phyloP scores from a whole-genome alignment of 345 rosid genomes.

The Acer saccharum region DNA sequence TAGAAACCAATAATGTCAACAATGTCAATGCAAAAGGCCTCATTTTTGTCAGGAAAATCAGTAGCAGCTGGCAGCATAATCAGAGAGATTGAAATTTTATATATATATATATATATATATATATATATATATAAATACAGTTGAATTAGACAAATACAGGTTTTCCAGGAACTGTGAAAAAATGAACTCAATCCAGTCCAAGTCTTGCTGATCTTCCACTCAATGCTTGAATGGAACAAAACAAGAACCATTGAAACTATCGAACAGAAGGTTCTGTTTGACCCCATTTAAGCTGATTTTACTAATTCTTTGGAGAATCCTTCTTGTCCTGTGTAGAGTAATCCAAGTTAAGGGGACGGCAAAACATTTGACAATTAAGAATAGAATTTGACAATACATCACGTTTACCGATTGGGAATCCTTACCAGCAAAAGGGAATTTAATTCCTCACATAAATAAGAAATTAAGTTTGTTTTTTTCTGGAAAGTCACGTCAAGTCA shows the following conservation, averaged over 20 bases:
- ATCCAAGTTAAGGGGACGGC: not conserved
- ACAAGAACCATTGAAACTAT: slow-evolving; percentile 31
- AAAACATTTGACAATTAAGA: not conserved
- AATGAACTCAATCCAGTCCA: not conserved
- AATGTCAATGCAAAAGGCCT: slow-evolving; percentile 14
- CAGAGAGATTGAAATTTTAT: not conserved
- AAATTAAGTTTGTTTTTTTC: too few species aligned
- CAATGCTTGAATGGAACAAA: not conserved
- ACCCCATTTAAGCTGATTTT: not conserved
- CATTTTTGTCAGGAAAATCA: slow-evolving; percentile 19
- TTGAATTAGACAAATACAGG: slow-evolving; percentile 12
- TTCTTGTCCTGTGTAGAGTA: not conserved
- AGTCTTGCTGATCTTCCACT: not conserved
- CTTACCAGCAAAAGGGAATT: too few species aligned
- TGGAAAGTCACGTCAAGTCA: too few species aligned
- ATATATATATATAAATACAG: not conserved
- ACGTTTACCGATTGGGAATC: too few species aligned
- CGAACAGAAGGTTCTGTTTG: slow-evolving; percentile 13
- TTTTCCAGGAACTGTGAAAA: not conserved
- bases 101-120: too few species aligned
- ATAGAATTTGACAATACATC: not conserved
- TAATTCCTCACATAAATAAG: too few species aligned
- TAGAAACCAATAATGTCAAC: slow-evolving; percentile 17
- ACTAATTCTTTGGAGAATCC: not conserved
- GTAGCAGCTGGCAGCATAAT: not conserved